Conservation (phyloP, 805 yeast genomes). For the Kluyveromyces aestuarii region DNA sequence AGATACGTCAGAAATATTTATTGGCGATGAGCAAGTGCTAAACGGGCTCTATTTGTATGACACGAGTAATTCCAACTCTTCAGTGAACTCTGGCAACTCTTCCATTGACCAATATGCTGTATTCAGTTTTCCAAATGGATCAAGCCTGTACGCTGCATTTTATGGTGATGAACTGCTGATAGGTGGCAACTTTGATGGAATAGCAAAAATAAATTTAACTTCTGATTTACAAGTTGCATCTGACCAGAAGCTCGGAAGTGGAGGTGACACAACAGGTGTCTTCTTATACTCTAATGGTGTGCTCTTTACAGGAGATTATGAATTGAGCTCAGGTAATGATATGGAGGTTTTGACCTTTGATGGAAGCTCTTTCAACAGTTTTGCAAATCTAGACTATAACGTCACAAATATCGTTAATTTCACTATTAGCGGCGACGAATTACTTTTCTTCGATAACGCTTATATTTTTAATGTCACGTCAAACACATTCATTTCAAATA, state of each 20-base stretch:
- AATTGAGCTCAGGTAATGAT: slow-evolving; percentile 4
- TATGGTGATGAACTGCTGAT: slow-evolving; percentile 37
- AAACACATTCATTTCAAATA: slow-evolving; percentile 10
- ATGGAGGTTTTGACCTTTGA: slow-evolving; percentile 12
- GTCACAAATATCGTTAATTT: slow-evolving; percentile 12
- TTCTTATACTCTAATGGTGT: slow-evolving; percentile 28
- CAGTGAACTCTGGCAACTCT: slow-evolving; percentile 37
- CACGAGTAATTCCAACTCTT: slow-evolving; percentile 49
- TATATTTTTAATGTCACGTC: slow-evolving; percentile 25
- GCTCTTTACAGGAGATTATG: slow-evolving; percentile 20
- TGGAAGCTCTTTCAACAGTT: slow-evolving; percentile 12
- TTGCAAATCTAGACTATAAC: slow-evolving; percentile 6
- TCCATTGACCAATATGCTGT: slow-evolving; percentile 35
- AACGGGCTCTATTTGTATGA: slow-evolving; percentile 84
- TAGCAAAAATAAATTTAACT: slow-evolving; percentile 27
- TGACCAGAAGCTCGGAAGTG: slow-evolving; percentile 6
- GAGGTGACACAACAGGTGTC: slow-evolving; percentile 15
- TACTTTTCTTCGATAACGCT: slow-evolving; percentile 18
- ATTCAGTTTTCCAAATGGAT: slow-evolving; percentile 18
- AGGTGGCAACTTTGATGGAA: slow-evolving; percentile 37
- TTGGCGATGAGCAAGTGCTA: slow-evolving; percentile 33
- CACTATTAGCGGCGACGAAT: slow-evolving; percentile 12
- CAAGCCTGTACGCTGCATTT: slow-evolving; percentile 19
- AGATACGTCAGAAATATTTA: slow-evolving; percentile 29
- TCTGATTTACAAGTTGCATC: slow-evolving; percentile 13